Conservation (phyloP, 495 filamentous ascomycete genomes). For the Pseudotulostoma volvatum region DNA sequence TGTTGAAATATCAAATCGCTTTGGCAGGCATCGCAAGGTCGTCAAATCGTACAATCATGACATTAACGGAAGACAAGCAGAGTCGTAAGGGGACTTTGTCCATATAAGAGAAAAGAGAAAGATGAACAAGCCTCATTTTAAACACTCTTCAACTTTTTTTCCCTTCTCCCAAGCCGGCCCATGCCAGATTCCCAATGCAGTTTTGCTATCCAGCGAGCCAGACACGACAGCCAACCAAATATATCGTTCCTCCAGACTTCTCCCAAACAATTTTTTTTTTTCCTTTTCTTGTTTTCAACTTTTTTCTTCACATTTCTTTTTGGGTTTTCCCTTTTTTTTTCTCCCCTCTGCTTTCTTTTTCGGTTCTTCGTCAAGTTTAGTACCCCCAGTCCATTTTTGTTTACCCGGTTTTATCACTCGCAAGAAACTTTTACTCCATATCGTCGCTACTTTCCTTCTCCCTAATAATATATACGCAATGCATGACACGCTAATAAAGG, state of each 20-base stretch:
- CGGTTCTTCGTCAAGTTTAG: neutral
- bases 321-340: neutral
- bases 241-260: too few relatives aligned
- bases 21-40: neutral
- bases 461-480: neutral
- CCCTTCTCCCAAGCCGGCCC: neutral
- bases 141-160: neutral
- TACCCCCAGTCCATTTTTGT: conserved; percentile 1
- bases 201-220: too few relatives aligned
- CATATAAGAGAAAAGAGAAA: too few relatives aligned
- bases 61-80: neutral
- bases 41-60: neutral
- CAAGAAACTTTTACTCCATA: neutral
- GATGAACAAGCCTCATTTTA: neutral
- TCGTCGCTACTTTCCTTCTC: neutral
- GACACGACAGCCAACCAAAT: too few relatives aligned
- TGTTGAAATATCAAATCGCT: neutral
- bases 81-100: neutral
- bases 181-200: neutral
- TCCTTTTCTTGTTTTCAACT: too few relatives aligned
- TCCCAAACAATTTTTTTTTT: too few relatives aligned
- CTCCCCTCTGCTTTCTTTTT: conserved; percentile 1
- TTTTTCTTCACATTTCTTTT: too few relatives aligned
- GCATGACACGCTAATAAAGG: neutral
- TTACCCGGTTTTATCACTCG: neutral